phyloP scores from a whole-genome alignment of 1,139 yeast genomes.

The Hemisphaericaspora subhashii region DNA sequence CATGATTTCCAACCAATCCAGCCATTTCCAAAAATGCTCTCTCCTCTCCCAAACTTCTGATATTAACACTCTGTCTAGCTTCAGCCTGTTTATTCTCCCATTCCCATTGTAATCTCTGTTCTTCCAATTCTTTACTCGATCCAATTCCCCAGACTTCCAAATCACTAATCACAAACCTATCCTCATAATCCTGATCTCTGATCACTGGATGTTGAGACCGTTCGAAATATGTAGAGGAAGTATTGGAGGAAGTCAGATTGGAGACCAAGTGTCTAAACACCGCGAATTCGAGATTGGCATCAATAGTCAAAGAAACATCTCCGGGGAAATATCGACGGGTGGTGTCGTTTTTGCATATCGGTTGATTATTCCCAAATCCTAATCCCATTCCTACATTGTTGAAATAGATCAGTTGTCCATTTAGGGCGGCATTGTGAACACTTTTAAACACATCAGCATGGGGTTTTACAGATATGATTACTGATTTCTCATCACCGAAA shows the following conservation, averaged over 20 bases:
- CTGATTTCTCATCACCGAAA: conserved; percentile 62
- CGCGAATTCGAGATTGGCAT: conserved; percentile 76
- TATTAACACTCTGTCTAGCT: conserved; percentile 69
- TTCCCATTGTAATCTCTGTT: conserved; percentile 77
- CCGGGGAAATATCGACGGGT: conserved; percentile 54
- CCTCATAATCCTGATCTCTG: conserved; percentile 53
- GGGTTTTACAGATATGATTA: conserved; percentile 67
- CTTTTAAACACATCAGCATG: conserved; percentile 55
- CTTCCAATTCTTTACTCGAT: conserved; percentile 68
- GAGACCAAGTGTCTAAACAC: conserved; percentile 67
- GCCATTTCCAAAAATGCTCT: conserved; percentile 88
- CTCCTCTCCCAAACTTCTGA: conserved; percentile 71
- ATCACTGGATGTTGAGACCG: conserved; percentile 23
- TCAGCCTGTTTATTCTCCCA: conserved; percentile 90
- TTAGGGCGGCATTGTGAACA: conserved; percentile 26
- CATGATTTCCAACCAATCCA: conserved; percentile 74
- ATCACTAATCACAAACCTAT: conserved; percentile 68
- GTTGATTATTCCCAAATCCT: conserved; percentile 76
- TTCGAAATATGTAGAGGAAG: conserved; percentile 29
- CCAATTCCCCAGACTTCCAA: conserved; percentile 95
- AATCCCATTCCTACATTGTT: conserved; percentile 73
- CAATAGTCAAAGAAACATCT: conserved; percentile 75
- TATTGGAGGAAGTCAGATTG: conserved; percentile 19
- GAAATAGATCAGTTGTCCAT: conserved; percentile 53
- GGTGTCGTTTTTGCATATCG: conserved; percentile 46